Conservation (phyloP, 2,329 filamentous ascomycete species). For the Hymenotorrendiella dingleyae region DNA sequence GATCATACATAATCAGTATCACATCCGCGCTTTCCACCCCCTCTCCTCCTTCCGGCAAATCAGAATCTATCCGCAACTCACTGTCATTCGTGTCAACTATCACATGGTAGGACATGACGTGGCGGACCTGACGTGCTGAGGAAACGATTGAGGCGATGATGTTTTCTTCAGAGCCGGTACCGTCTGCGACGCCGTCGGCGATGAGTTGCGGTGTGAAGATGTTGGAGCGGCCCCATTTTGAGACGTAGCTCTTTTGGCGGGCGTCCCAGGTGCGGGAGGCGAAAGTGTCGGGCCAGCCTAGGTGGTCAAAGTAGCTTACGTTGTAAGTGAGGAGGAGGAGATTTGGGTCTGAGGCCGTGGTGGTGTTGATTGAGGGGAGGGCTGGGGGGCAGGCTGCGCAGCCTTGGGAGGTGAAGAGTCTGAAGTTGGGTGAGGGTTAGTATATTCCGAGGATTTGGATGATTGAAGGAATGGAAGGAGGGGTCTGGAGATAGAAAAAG, state of each 20-base stretch:
- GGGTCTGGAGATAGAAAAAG: not conserved
- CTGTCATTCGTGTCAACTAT: conserved; percentile 12
- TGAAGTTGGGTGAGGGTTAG: not conserved
- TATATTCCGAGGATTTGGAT: not conserved
- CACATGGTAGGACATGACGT: conserved; percentile 10
- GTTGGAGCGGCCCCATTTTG: conserved; percentile 28
- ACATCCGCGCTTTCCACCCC: conserved; percentile 3
- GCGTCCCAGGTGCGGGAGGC: conserved; percentile 28
- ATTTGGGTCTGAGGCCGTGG: conserved; percentile 25
- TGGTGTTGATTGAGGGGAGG: conserved; percentile 29
- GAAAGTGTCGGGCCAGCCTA: conserved; percentile 32
- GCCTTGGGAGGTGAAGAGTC: conserved; percentile 33
- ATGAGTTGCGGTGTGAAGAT: conserved; percentile 31
- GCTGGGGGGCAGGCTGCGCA: conserved; percentile 32
- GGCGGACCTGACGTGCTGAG: conserved; percentile 2
- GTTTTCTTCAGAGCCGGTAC: conserved; percentile 7
- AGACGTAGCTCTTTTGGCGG: conserved; percentile 32
- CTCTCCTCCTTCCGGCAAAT: conserved; percentile 3
- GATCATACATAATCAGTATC: conserved; percentile 29
- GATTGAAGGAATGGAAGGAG: not conserved
- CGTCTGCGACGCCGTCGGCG: conserved; percentile 23
- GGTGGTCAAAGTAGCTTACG: conserved; percentile 33
- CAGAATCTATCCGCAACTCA: conserved; percentile 11
- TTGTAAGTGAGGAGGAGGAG: conserved; percentile 32
- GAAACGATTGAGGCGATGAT: conserved; percentile 5